These are phyloP conservation scores for Neoascochyta sp. DNA, from an alignment of 2,329 filamentous ascomycete genomes.

Conservation along the genomic window DNA sequence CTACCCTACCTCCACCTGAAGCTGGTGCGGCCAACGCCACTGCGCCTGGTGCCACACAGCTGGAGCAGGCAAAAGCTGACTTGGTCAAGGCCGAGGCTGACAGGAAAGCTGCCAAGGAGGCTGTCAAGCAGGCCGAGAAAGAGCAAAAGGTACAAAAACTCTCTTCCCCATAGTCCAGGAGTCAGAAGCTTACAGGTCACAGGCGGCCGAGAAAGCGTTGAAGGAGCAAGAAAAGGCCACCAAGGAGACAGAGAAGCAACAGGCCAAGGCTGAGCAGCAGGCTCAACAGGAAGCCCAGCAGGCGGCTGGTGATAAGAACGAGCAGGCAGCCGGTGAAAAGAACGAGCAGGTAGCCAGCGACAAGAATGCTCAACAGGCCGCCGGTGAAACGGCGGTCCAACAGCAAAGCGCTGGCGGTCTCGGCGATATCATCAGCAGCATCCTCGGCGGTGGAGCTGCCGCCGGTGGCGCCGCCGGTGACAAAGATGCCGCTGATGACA, in stretches of 20 bases:
- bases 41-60: not conserved
- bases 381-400: conserved; percentile 8
- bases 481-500: too few species aligned
- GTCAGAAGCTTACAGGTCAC: not conserved
- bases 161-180: too few species aligned
- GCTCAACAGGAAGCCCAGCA: conserved; percentile 4
- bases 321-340: not conserved
- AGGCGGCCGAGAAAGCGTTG: conserved; percentile 3
- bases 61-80: too few species aligned
- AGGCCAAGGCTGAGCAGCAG: conserved; percentile 1
- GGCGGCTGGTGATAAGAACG: conserved; percentile 2
- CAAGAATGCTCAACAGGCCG: conserved; percentile 5
- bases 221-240: conserved; percentile 6
- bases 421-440: conserved; percentile 3
- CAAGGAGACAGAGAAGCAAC: not conserved
- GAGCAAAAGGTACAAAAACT: conserved; percentile 2
- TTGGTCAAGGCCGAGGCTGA: not conserved
- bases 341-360: not conserved
- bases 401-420: conserved; percentile 4
- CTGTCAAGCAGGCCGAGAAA: conserved; percentile 1
- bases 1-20: too few species aligned
- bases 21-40: not conserved
- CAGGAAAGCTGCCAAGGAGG: conserved; percentile 1
- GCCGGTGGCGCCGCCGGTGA: conserved; percentile 7
- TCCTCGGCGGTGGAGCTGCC: conserved; percentile 7